A percentile compares a stretch with the other conserved stretches of the same genome.
Conservation (phyloP, 2,329 filamentous ascomycete species). For the Thielaviopsis populi region DNA sequence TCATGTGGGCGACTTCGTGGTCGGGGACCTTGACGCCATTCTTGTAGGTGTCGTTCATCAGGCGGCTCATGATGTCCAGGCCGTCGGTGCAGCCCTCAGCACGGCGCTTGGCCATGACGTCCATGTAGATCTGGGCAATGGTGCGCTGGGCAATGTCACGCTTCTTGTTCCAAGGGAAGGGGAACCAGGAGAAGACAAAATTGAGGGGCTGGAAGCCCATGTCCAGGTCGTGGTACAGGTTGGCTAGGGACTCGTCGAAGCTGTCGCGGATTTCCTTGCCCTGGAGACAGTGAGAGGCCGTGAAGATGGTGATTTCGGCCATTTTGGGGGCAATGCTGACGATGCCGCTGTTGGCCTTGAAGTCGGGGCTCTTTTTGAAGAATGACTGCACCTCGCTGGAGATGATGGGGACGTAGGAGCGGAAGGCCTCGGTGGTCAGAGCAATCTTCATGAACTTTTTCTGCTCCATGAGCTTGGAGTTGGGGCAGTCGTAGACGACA, state of each 20-base stretch:
- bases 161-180: conserved; percentile 73
- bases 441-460: conserved; percentile 87
- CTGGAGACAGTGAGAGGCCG: conserved; percentile 71
- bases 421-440: conserved; percentile 60
- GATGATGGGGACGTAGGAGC: conserved; percentile 64
- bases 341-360: conserved; percentile 53
- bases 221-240: conserved; percentile 76
- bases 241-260: conserved; percentile 67
- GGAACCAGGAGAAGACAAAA: conserved; percentile 79
- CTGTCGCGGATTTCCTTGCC: conserved; percentile 66
- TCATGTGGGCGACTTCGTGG: conserved; percentile 76
- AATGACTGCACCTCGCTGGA: conserved; percentile 58
- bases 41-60: conserved; percentile 79
- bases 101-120: conserved; percentile 62
- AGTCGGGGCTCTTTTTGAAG: conserved; percentile 49
- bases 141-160: conserved; percentile 67
- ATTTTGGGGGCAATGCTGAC: conserved; percentile 61
- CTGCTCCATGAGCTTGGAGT: conserved; percentile 88
- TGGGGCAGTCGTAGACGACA: conserved; percentile 83
- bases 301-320: conserved; percentile 81
- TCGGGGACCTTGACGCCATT: conserved; percentile 66
- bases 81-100: conserved; percentile 34
- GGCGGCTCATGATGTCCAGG: conserved; percentile 76
- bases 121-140: conserved; percentile 67
- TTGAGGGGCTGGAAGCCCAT: conserved; percentile 83